Evolutionary conservation across 352 stramenopile species (phyloP), one percentile per base, ranked within the genome.

Genomic region (Phytophthora crassamura): DNA sequence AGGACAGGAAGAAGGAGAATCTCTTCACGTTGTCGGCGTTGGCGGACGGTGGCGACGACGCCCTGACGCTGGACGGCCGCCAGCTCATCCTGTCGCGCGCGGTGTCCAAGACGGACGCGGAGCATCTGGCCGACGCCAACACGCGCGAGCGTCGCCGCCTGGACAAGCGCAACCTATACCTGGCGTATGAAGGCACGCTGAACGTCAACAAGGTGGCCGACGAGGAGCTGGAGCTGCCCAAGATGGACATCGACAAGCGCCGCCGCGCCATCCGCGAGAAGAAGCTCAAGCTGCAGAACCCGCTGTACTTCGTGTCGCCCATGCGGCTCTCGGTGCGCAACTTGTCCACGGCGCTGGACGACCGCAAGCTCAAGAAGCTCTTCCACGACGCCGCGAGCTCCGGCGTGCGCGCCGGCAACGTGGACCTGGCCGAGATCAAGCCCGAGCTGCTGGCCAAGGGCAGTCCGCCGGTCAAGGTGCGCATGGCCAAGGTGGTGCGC

Each of bases 251-350:
- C 59, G 86, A 97, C 35, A 99, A 99, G 74, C 86, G 97, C 35
- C 88, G 94, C 40, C 78, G 84, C 25, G 95, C 95, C 3, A 91
- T 97, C 61, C 80, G 90, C 36, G 96, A 99, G 59, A 99, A 99
- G 80, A 98, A 97, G 72, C 88, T 94, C 34, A 99, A 99, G 77
- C 83, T 99, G 28, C 95, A 98, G 67, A 98, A 98, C 61, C 97
- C 97, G 7, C 82, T 99, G 40, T 99, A 99, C 70, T 99, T 99
- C 64, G 96, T 99, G 53, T 99, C 97, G 67, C 96, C 97, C 2
- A 72, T 89, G 64, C 89, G 97, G 57, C 79, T 99, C 6, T 97
- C 89, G 53, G 89, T 99, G 59, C 86, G 96, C 39, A 99, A 99
- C 74, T 59, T 99, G 45, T 91, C 72, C 16, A 70, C 69, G 1